phyloP scores from a whole-genome alignment of 2,329 filamentous ascomycete genomes.

The Colletotrichum sp. region DNA sequence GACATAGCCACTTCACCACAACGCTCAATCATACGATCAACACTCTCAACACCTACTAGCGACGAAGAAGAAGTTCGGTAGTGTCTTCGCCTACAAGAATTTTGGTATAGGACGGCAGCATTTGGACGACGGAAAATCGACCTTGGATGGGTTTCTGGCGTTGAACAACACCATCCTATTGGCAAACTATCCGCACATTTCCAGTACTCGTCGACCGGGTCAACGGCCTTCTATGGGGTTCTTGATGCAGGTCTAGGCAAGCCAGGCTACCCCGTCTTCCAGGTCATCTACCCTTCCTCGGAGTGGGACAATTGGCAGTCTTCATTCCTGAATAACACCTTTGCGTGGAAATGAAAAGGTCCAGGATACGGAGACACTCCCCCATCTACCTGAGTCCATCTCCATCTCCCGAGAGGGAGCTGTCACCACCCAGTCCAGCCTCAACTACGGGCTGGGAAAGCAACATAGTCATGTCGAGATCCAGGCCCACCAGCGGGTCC shows the following conservation, averaged over 20 bases:
- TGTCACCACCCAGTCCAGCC: slow-evolving; percentile 45
- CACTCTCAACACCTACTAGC: background rate
- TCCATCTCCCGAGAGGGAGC: slow-evolving; percentile 43
- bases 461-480: slow-evolving; percentile 50
- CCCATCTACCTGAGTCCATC: slow-evolving; percentile 47
- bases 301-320: background rate
- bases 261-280: background rate
- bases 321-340: background rate
- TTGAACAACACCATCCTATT: background rate
- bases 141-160: background rate
- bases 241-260: background rate
- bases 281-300: background rate
- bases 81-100: background rate
- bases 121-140: background rate
- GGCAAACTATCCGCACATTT: background rate
- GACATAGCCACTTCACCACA: background rate
- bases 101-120: background rate
- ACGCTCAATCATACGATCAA: background rate
- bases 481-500: slow-evolving; percentile 55
- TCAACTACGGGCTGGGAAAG: slow-evolving; percentile 50
- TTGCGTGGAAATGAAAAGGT: slow-evolving; percentile 47
- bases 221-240: background rate
- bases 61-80: background rate
- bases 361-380: slow-evolving; percentile 49
- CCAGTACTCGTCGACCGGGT: background rate